Evolutionary conservation across 2,329 filamentous ascomycete species (phyloP).

Genomic region (Raffaelea albimanens): DNA sequence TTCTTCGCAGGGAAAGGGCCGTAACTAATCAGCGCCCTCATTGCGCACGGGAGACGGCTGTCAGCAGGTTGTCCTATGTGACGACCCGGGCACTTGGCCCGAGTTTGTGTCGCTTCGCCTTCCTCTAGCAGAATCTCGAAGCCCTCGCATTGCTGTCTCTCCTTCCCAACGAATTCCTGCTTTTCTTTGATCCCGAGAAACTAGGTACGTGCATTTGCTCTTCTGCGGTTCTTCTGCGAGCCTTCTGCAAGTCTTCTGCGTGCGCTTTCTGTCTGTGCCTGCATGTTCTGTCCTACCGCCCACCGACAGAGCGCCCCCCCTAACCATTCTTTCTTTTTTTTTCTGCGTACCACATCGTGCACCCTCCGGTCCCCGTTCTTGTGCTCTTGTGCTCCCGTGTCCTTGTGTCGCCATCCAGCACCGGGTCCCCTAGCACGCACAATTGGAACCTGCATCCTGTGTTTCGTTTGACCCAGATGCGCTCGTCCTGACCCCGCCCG

Average conservation of each 20-base stretch:
- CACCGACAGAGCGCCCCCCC: too few species aligned
- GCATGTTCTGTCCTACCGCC: background rate
- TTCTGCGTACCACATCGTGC: slow-evolving; percentile 5
- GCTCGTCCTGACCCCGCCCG: too few species aligned
- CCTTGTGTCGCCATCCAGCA: background rate
- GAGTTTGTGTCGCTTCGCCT: slow-evolving; percentile 22
- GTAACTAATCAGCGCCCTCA: too few species aligned
- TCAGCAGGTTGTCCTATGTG: slow-evolving; percentile 22
- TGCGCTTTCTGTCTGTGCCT: background rate
- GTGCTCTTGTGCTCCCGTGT: background rate
- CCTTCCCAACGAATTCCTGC: background rate
- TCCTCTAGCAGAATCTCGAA: background rate
- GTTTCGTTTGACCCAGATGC: too few species aligned
- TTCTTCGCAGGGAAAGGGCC: too few species aligned
- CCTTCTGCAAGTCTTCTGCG: background rate
- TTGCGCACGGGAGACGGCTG: slow-evolving; percentile 3
- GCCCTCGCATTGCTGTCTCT: too few species aligned
- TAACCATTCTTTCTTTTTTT: background rate
- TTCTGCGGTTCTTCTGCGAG: background rate
- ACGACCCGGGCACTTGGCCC: slow-evolving; percentile 23
- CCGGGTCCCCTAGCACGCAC: too few species aligned
- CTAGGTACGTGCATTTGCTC: slow-evolving; percentile 2
- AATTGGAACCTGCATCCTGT: too few species aligned
- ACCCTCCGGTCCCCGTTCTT: slow-evolving; percentile 7
- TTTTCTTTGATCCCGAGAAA: background rate